These are phyloP conservation scores for Nectriaceae sp. DNA, from an alignment of 2,329 filamentous ascomycete species.

Conservation along the genomic window DNA sequence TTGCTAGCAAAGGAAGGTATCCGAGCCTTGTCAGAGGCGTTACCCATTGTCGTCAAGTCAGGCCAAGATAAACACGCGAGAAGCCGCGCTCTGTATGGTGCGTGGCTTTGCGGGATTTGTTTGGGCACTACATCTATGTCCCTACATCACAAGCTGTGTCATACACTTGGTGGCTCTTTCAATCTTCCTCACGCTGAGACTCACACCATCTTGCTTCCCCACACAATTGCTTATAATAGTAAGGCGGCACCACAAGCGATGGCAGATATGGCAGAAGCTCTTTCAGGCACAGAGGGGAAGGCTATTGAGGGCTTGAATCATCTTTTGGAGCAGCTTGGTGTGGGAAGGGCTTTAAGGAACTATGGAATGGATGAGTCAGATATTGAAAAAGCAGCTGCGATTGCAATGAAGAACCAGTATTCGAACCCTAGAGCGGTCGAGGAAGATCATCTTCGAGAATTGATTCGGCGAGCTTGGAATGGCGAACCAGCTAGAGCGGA, in stretches of 20 bases:
- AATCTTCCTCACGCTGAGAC: constrained; percentile 12
- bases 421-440: constrained; percentile 60
- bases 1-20: constrained; percentile 61
- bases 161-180: constrained; percentile 56
- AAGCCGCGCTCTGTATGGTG: constrained; percentile 9
- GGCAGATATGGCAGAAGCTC: constrained; percentile 50
- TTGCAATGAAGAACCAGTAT: constrained; percentile 59
- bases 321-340: constrained; percentile 53
- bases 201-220: constrained; percentile 53
- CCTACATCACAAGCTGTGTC: constrained; percentile 12
- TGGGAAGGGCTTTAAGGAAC: constrained; percentile 53
- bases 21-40: constrained; percentile 51
- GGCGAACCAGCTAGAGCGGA: constrained; percentile 52
- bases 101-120: constrained; percentile 44
- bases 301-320: constrained; percentile 59
- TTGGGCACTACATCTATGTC: constrained; percentile 10
- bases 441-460: constrained; percentile 51
- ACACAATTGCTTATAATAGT: constrained; percentile 64
- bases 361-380: constrained; percentile 62
- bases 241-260: constrained; percentile 54
- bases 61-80: constrained; percentile 32
- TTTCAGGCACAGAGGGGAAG: constrained; percentile 60
- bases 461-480: constrained; percentile 62
- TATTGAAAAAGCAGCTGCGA: constrained; percentile 60
- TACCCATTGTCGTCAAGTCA: constrained; percentile 53